phyloP scores from a whole-genome alignment of 2,329 filamentous ascomycete species.

The Helotiales sp. region DNA sequence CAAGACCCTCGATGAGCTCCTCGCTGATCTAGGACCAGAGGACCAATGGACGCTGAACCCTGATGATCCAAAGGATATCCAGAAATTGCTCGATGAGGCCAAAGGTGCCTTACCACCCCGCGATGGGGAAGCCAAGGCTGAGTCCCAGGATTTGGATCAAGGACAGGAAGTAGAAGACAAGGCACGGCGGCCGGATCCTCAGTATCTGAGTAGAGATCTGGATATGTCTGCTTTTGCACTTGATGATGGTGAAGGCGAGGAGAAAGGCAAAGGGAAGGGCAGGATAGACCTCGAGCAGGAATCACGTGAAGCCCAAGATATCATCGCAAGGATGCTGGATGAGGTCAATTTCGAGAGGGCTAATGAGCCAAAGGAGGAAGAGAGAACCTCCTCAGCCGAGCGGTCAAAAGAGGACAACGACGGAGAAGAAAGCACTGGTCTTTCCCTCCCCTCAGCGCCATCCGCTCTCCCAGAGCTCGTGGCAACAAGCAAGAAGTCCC shows the following conservation, averaged over 20 bases:
- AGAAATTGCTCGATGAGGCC: conserved; percentile 40
- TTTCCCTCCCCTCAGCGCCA: conserved; percentile 37
- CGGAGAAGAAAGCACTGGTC: conserved; percentile 3
- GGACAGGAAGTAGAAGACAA: conserved; percentile 44
- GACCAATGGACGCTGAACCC: conserved; percentile 39
- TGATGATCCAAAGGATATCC: conserved; percentile 40
- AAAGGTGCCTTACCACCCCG: conserved; percentile 31
- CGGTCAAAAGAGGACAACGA: neutral
- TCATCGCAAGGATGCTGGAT: conserved; percentile 40
- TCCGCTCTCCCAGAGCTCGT: conserved; percentile 29
- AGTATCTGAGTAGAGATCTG: conserved; percentile 35
- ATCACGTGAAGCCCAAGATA: conserved; percentile 41
- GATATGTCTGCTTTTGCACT: conserved; percentile 44
- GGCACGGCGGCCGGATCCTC: neutral
- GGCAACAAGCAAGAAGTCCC: conserved; percentile 28
- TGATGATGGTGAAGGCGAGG: conserved; percentile 50
- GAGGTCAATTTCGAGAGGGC: conserved; percentile 38
- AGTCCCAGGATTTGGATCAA: conserved; percentile 38
- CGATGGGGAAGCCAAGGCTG: conserved; percentile 7
- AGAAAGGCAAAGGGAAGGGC: conserved; percentile 46
- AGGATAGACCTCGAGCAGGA: conserved; percentile 33
- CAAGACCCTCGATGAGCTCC: conserved; percentile 40
- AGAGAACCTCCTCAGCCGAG: neutral
- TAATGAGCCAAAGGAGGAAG: conserved; percentile 16
- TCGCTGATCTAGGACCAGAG: conserved; percentile 39